Base-by-base conservation (phyloP, 345 rosid species). In the Euphorbia peplus region DNA sequence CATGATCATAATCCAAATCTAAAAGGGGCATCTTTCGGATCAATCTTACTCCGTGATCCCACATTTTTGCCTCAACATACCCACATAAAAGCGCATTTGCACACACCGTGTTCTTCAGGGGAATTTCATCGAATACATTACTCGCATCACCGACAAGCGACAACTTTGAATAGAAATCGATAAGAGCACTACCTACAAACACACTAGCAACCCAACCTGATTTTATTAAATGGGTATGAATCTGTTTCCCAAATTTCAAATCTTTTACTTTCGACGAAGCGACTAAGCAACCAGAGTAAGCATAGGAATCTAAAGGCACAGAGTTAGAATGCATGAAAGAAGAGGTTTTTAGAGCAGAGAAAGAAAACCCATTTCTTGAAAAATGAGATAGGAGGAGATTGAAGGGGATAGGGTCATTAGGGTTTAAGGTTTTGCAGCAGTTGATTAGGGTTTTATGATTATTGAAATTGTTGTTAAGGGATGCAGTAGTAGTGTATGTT, bases 121-220 rank as follows among this genome's bases (percentile, higher is more conserved):
- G 82, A 73, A 84, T 84, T 84, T 84, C 88, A 48, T 84, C 88
- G n/a, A 87, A 83, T 79, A 87, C 1, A 64, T 18, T 22, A 2
- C 67, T 70, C 12, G 91, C 84, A 57, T 78, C 71, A 5, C 29
- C 47, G 26, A 76, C 56, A 25, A 70, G 63, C 0, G 71, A 78
- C 25, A 29, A 56, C 71, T 81, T 84, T 1, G 81, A 77, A 60
- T 87, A 84, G 5, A 81, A 62, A 59, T 80, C 82, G 3, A 84
- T 68, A 71, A 81, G 72, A 76, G 91, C 84, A 66, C 85, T 80
- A 25, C 81, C 82, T 21, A 85, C 79, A 72, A 79, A 87, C 58
- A 80, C 87, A 75, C 88, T 81, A 25, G 81, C 71, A 24, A 67
- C 63, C 80, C 81, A 84, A 39, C 88, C 85, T 5, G 68, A 72